These are phyloP conservation scores for Aquanectria penicillioides DNA, from an alignment of 2,329 filamentous ascomycete genomes.

Conservation along the genomic window DNA sequence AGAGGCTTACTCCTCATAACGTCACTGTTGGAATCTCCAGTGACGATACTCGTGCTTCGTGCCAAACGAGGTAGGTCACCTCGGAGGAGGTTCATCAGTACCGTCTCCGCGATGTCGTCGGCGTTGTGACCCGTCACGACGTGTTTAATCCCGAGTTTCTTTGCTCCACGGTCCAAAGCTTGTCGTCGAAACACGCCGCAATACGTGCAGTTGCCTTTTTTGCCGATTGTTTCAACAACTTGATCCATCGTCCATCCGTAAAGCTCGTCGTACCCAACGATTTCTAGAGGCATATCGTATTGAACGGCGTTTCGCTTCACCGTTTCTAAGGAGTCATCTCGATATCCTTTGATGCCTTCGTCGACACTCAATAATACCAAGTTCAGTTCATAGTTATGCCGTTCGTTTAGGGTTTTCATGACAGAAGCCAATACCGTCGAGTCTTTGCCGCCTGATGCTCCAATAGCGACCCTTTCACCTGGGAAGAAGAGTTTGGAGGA, in stretches of 20 bases:
- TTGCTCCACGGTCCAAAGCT: slow-evolving; percentile 91
- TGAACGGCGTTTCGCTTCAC: slow-evolving; percentile 93
- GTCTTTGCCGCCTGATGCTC: slow-evolving; percentile 96
- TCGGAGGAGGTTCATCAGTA: slow-evolving; percentile 95
- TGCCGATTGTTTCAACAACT: slow-evolving; percentile 94
- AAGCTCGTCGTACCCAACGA: slow-evolving; percentile 91
- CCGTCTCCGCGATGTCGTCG: slow-evolving; percentile 95
- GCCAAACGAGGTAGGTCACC: slow-evolving; percentile 90
- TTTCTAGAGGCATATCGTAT: slow-evolving; percentile 90
- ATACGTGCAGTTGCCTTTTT: slow-evolving; percentile 99
- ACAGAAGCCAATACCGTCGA: slow-evolving; percentile 96
- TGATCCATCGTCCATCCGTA: slow-evolving; percentile 99
- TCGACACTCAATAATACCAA: slow-evolving; percentile 91
- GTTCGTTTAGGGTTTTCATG: slow-evolving; percentile 91
- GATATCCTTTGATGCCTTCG: slow-evolving; percentile 96
- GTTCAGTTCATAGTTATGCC: slow-evolving; percentile 86
- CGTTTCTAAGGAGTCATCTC: slow-evolving; percentile 95
- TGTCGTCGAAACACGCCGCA: slow-evolving; percentile 96
- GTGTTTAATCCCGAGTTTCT: slow-evolving; percentile 86
- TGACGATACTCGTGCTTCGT: slow-evolving; percentile 90
- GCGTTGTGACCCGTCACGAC: slow-evolving; percentile 98
- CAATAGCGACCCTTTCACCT: slow-evolving; percentile 91
- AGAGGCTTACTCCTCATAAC: slow-evolving; percentile 96
- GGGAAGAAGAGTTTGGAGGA: slow-evolving; percentile 81
- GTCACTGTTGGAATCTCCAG: slow-evolving; percentile 78